Evolutionary conservation across 1,139 yeast genomes (phyloP).

Genomic region (Tardiomyces blankii): DNA sequence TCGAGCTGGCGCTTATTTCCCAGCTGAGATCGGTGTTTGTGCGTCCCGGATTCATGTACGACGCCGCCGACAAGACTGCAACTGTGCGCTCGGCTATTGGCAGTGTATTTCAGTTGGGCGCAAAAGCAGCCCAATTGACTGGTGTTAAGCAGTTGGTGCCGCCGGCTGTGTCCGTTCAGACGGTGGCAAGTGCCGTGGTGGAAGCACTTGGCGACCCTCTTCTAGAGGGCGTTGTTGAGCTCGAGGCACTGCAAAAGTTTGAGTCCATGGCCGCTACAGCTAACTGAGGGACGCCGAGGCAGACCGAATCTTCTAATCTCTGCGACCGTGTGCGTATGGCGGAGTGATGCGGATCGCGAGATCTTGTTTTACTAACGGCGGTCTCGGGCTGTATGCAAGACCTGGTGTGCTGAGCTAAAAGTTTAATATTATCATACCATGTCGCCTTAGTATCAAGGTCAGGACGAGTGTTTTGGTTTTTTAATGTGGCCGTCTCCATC

Average conservation of each 20-base stretch:
- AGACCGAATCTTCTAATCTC: too few species aligned
- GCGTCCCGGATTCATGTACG: slow-evolving; percentile 67
- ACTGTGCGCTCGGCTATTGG: too few species aligned
- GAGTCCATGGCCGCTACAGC: background rate
- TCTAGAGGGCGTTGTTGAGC: slow-evolving; percentile 46
- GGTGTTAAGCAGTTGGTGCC: background rate
- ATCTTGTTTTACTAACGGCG: too few species aligned
- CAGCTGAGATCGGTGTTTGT: slow-evolving; percentile 47
- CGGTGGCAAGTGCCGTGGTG: slow-evolving; percentile 50
- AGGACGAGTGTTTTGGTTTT: too few species aligned
- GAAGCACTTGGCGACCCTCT: slow-evolving; percentile 41
- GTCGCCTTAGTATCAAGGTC: too few species aligned
- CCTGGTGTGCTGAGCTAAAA: too few species aligned
- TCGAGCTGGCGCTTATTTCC: slow-evolving; percentile 29
- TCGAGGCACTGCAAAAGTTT: slow-evolving; percentile 31
- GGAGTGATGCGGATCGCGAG: too few species aligned
- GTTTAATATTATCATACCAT: too few species aligned
- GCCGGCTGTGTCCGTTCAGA: slow-evolving; percentile 24
- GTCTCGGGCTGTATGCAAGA: too few species aligned
- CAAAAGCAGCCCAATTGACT: background rate
- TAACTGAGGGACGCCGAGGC: too few species aligned
- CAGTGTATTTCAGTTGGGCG: background rate
- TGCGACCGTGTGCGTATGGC: too few species aligned
- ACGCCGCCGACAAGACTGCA: background rate
- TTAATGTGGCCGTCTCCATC: too few species aligned